Evolutionary conservation across 164 flowering plant species (phyloP).

Genomic region (Nelumbo lutea): DNA sequence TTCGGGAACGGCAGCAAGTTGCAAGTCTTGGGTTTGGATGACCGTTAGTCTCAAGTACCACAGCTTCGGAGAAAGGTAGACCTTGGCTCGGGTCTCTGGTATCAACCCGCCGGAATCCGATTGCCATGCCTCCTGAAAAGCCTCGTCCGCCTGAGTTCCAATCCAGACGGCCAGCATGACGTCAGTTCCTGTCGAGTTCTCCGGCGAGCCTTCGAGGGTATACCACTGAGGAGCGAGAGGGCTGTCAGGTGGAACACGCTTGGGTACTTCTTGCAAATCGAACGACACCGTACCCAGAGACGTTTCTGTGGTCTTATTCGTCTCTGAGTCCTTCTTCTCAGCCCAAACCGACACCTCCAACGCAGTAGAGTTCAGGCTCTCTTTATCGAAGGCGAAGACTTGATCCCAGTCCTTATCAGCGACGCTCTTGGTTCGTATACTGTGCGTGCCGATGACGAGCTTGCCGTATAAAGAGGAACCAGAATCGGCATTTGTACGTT

Average conservation of each 20-base stretch:
- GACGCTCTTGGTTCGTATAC: slow-evolving; percentile 49
- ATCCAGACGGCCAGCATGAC: slow-evolving; percentile 93
- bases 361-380: slow-evolving; percentile 61
- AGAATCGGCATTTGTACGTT: slow-evolving; percentile 18
- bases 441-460: slow-evolving; percentile 81
- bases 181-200: slow-evolving; percentile 42
- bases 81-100: slow-evolving; percentile 88
- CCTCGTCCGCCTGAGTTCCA: slow-evolving; percentile 95
- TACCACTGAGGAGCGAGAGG: slow-evolving; percentile 98
- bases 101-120: slow-evolving; percentile 88
- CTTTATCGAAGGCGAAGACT: slow-evolving; percentile 85
- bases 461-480: slow-evolving; percentile 41
- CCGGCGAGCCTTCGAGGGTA: slow-evolving; percentile 59
- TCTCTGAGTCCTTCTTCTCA: slow-evolving; percentile 33
- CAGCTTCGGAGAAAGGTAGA: slow-evolving; percentile 91
- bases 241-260: slow-evolving; percentile 90
- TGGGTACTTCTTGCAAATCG: slow-evolving; percentile 84
- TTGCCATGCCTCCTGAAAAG: slow-evolving; percentile 95
- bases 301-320: slow-evolving; percentile 22
- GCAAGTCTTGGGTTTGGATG: slow-evolving; percentile 93
- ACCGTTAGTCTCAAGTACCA: slow-evolving; percentile 96
- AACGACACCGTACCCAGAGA: slow-evolving; percentile 72
- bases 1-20: slow-evolving; percentile 44
- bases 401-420: slow-evolving; percentile 75
- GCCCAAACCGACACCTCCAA: slow-evolving; percentile 69